Base-by-base conservation (phyloP, 2,329 filamentous ascomycete genomes). In the Stemphylium lycopersici region DNA sequence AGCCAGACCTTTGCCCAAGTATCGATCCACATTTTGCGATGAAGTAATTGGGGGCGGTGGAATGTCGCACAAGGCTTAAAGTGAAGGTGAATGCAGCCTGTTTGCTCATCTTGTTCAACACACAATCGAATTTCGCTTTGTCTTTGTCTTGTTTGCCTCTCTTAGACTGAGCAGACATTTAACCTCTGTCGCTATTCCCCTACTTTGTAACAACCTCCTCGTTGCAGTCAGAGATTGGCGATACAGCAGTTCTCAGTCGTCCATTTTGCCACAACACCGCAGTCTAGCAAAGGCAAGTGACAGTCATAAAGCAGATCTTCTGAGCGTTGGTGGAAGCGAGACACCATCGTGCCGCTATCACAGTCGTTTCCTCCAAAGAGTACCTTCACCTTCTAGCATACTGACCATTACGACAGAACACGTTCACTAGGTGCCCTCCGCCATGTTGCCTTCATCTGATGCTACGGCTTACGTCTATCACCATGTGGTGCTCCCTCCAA, bases 401-500 rank as follows among this genome's bases (percentile, higher is more conserved):
- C 40, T 50, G 29, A 49, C 15, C n/a, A 12, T 1, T 15, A n/a
- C 4, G 20, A n/a, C 13, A 55, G 15, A 36, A 3, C 6, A 7
- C 22, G 6, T 29, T 24, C 22, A 15, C 10, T 13, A 11, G 20
- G 24, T 5, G 6, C 6, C 24, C 6, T 26, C 22, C 20, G 6
- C 12, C 10, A 65, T 63, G 60, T 12, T 48, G 26, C 4, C 16
- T 18, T 8, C 12, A 38, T 11, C 44, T 4, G n/a, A 10, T 20
- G 45, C 49, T 11, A 56, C 54, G 4, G 26, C 48, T 10, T 66
- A 66, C 31, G 44, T 60, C 4, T 36, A 54, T 22, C 51, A 81
- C 33, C 79, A 84, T 60, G 64, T 83, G 1, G 80, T 82, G 16
- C 72, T 84, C 0, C 81, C 81, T 0, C 78, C 80, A 1, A 72